A percentile compares a stretch with the other conserved stretches of the same genome.
These are phyloP conservation scores for Hygrocybe punicea DNA, from an alignment of 768 basidiomycete genomes.

Conservation along the genomic window DNA sequence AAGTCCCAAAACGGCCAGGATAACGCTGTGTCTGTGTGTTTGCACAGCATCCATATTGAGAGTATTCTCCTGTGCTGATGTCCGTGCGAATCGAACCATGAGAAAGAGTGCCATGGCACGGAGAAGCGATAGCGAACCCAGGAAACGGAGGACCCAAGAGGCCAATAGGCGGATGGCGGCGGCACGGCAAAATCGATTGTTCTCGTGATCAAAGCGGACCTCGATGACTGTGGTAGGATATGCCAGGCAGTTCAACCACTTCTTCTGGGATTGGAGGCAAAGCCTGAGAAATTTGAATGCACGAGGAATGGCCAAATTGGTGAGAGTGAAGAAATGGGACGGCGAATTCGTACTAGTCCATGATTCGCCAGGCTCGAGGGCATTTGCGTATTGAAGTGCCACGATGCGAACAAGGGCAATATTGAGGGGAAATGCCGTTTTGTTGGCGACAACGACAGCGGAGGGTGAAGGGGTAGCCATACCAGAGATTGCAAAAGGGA, in stretches of 20 bases:
- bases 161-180: slow-evolving; percentile 3
- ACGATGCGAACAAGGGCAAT: slow-evolving; percentile 7
- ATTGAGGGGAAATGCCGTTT: slow-evolving; percentile 11
- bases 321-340: slow-evolving; percentile 2
- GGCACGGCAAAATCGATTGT: slow-evolving; percentile 5
- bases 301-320: not conserved
- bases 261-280: not conserved
- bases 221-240: slow-evolving; percentile 8
- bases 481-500: no score
- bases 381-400: slow-evolving; percentile 8
- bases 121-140: not conserved
- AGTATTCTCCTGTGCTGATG: not conserved
- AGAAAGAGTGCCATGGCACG: no score
- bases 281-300: not conserved
- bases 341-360: slow-evolving; percentile 8
- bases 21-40: not conserved
- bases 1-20: not conserved
- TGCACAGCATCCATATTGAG: not conserved
- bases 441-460: slow-evolving; percentile 7
- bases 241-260: not conserved
- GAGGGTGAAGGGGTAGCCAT: not conserved
- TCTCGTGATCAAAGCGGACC: slow-evolving; percentile 11
- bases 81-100: no score
- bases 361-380: slow-evolving; percentile 9
- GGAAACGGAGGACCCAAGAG: slow-evolving; percentile 1